Percentiles rank a stretch among this genome's conserved stretches.
Conservation (phyloP, 768 basidiomycete genomes). For the Agrocybe praecox region DNA sequence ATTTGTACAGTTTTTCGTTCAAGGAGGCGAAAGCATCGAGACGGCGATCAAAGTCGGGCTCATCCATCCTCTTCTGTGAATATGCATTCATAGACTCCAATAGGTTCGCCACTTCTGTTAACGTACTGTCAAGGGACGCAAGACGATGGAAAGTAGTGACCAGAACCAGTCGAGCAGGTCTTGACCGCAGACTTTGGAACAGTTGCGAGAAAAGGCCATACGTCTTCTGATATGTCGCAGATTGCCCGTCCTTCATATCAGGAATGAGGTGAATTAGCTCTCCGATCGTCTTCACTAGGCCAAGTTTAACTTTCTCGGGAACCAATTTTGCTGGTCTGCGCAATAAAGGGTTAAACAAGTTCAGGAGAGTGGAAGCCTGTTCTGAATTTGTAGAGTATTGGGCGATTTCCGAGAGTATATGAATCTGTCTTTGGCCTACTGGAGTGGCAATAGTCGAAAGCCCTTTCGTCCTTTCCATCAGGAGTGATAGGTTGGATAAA, state of each 20-base stretch:
- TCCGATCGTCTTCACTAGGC: constrained; percentile 73
- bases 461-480: constrained; percentile 67
- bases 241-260: constrained; percentile 51
- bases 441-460: constrained; percentile 54
- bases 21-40: constrained; percentile 72
- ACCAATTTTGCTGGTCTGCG: constrained; percentile 75
- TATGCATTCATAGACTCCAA: constrained; percentile 82
- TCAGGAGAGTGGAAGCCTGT: constrained; percentile 75
- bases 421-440: constrained; percentile 80
- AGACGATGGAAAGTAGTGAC: constrained; percentile 62
- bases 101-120: constrained; percentile 53
- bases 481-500: constrained; percentile 66
- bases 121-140: constrained; percentile 43
- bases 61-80: constrained; percentile 79
- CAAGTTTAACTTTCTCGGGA: constrained; percentile 84
- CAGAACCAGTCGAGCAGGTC: constrained; percentile 70
- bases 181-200: constrained; percentile 76
- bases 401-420: constrained; percentile 78
- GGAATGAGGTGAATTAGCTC: constrained; percentile 69
- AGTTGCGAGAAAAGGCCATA: constrained; percentile 74
- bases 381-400: constrained; percentile 67
- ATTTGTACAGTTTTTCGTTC: constrained; percentile 64
- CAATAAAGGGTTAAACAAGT: constrained; percentile 78
- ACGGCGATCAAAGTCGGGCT: constrained; percentile 91
- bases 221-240: constrained; percentile 47